Evolutionary conservation across 2,329 filamentous ascomycete genomes (phyloP).

Genomic region (Calonectria crousiana): DNA sequence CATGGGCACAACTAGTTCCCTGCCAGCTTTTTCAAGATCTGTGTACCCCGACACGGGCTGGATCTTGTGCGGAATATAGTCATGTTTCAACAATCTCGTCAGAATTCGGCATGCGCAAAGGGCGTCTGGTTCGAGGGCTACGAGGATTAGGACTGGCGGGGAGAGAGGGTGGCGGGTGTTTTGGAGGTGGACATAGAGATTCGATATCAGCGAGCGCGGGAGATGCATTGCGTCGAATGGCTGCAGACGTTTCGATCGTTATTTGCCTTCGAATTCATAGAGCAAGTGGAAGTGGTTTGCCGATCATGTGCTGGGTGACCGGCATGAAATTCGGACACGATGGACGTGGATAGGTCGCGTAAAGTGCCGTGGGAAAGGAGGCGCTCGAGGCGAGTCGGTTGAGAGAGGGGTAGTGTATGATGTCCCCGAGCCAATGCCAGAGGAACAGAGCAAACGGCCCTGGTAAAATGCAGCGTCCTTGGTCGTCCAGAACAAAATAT

Average conservation of each 20-base stretch:
- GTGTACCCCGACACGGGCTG: conserved; percentile 94
- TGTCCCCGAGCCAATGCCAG: background rate
- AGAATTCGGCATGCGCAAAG: conserved; percentile 96
- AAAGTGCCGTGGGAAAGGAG: conserved; percentile 26
- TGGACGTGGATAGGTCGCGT: conserved; percentile 30
- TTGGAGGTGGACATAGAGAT: conserved; percentile 91
- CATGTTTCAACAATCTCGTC: conserved; percentile 91
- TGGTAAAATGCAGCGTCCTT: conserved; percentile 20
- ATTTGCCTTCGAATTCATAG: conserved; percentile 42
- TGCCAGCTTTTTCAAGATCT: conserved; percentile 84
- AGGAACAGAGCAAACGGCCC: conserved; percentile 9
- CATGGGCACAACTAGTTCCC: conserved; percentile 86
- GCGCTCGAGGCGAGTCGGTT: background rate
- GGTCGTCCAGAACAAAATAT: conserved; percentile 6
- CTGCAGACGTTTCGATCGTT: conserved; percentile 31
- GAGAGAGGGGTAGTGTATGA: background rate
- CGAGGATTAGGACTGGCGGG: conserved; percentile 90
- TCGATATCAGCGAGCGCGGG: conserved; percentile 87
- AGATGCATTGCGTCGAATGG: conserved; percentile 81
- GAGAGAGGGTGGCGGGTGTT: conserved; percentile 89
- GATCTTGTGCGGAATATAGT: conserved; percentile 98
- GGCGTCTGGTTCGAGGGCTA: conserved; percentile 93
- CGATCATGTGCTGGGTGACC: conserved; percentile 18
- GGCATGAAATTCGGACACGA: conserved; percentile 32
- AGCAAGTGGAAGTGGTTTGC: conserved; percentile 28